These are phyloP conservation scores for Epichloe sibirici DNA, from an alignment of 2,329 filamentous ascomycete species.

Conservation along the genomic window DNA sequence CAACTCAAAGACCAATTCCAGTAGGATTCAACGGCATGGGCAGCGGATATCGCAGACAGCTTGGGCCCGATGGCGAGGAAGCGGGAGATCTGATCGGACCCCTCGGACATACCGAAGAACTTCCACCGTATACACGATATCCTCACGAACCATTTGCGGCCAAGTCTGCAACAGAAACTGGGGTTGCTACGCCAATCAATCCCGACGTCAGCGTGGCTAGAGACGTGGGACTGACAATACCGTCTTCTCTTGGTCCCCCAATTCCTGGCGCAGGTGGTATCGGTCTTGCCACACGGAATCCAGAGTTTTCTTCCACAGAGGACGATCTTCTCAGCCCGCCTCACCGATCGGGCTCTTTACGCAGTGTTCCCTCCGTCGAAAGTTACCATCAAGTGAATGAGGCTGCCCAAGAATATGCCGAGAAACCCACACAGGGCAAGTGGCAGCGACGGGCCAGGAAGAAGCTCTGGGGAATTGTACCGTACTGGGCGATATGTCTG, in stretches of 20 bases:
- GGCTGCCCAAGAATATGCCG: constrained; percentile 29
- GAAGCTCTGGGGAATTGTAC: constrained; percentile 46
- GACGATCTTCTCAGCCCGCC: constrained; percentile 39
- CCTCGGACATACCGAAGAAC: constrained; percentile 78
- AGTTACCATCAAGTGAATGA: constrained; percentile 45
- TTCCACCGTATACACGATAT: constrained; percentile 85
- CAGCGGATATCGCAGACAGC: constrained; percentile 55
- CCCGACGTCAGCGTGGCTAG: background rate
- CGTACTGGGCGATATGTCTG: constrained; percentile 48
- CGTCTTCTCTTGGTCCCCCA: constrained; percentile 4
- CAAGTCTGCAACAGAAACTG: constrained; percentile 16
- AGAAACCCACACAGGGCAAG: constrained; percentile 36
- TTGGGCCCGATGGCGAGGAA: constrained; percentile 75
- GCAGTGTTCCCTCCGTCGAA: constrained; percentile 29
- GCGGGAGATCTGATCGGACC: constrained; percentile 77
- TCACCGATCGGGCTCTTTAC: constrained; percentile 31
- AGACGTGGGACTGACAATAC: background rate
- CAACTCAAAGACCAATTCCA: constrained; percentile 35
- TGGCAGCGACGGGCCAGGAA: constrained; percentile 43
- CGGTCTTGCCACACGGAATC: constrained; percentile 47
- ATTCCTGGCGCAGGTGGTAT: constrained; percentile 49
- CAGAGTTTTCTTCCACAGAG: constrained; percentile 46
- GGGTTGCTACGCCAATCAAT: constrained; percentile 6
- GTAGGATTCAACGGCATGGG: constrained; percentile 63
- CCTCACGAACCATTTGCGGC: constrained; percentile 57